phyloP scores from a whole-genome alignment of 2,329 filamentous ascomycete genomes.

The Fusarium sacchari region DNA sequence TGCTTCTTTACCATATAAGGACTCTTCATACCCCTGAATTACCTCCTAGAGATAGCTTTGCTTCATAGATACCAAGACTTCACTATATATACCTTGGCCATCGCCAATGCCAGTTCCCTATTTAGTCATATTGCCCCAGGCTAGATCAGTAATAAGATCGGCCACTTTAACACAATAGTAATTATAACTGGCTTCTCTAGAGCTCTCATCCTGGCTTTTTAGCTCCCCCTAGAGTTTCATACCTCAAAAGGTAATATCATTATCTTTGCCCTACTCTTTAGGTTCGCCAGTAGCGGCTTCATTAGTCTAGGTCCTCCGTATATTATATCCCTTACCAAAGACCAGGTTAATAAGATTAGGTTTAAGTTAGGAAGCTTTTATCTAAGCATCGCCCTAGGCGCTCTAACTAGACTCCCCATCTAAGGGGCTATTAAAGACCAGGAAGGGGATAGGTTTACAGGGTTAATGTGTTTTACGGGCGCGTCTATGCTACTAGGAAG shows the following conservation, averaged over 20 bases:
- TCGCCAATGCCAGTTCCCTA: not conserved
- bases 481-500: not conserved
- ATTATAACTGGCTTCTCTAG: not conserved
- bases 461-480: not conserved
- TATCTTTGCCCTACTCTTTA: not conserved
- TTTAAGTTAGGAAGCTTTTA: not conserved
- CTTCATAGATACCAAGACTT: not conserved
- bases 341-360: not conserved
- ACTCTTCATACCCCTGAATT: not conserved
- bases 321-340: not conserved
- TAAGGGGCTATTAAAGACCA: not conserved
- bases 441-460: not conserved
- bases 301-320: not conserved
- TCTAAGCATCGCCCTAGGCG: not conserved
- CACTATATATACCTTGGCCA: not conserved
- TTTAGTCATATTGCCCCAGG: not conserved
- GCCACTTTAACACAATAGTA: not conserved
- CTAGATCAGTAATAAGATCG: not conserved
- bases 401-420: not conserved
- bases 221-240: not conserved
- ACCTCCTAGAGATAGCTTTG: not conserved
- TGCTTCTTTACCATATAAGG: conserved; percentile 6
- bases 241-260: not conserved
- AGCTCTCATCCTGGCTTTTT: not conserved
- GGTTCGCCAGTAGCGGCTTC: not conserved